Percentiles rank a stretch among this genome's conserved stretches.
These are phyloP conservation scores for Cladobotryum protrusum DNA, from an alignment of 2,329 filamentous ascomycete genomes.

Conservation along the genomic window DNA sequence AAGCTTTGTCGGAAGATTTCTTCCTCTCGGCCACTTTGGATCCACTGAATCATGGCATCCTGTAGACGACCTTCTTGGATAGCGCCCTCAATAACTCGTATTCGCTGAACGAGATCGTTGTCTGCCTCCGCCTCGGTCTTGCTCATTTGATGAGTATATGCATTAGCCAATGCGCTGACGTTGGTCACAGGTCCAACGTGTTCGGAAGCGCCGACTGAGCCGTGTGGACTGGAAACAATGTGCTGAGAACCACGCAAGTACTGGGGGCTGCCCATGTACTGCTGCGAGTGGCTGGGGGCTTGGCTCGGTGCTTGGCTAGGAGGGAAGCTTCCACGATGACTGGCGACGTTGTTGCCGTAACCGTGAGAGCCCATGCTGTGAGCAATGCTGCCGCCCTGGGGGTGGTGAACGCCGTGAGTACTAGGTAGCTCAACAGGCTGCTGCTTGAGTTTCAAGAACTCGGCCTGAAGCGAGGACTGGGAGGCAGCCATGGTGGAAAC, in stretches of 20 bases:
- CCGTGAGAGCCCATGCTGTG: slow-evolving; percentile 22
- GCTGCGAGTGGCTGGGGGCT: slow-evolving; percentile 22
- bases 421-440: slow-evolving; percentile 39
- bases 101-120: slow-evolving; percentile 48
- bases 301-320: slow-evolving; percentile 25
- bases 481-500: slow-evolving; percentile 63
- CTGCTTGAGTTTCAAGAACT: slow-evolving; percentile 52
- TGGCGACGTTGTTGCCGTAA: slow-evolving; percentile 22
- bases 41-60: slow-evolving; percentile 59
- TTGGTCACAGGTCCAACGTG: slow-evolving; percentile 26
- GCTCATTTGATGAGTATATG: slow-evolving; percentile 30
- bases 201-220: slow-evolving; percentile 27
- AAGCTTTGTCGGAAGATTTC: slow-evolving; percentile 52
- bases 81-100: slow-evolving; percentile 54
- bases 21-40: slow-evolving; percentile 56
- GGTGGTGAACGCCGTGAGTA: slow-evolving; percentile 16
- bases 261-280: slow-evolving; percentile 31
- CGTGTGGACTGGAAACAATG: slow-evolving; percentile 27
- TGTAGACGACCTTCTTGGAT: slow-evolving; percentile 58
- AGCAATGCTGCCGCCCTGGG: slow-evolving; percentile 17
- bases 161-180: slow-evolving; percentile 29
- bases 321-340: slow-evolving; percentile 28
- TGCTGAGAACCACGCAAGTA: slow-evolving; percentile 29
- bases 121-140: slow-evolving; percentile 31
- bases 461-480: slow-evolving; percentile 63